Percentiles rank a stretch among this genome's conserved stretches.
These are phyloP conservation scores for Citrus mangshanensis DNA, from an alignment of 345 rosid species.

Conservation along the genomic window DNA sequence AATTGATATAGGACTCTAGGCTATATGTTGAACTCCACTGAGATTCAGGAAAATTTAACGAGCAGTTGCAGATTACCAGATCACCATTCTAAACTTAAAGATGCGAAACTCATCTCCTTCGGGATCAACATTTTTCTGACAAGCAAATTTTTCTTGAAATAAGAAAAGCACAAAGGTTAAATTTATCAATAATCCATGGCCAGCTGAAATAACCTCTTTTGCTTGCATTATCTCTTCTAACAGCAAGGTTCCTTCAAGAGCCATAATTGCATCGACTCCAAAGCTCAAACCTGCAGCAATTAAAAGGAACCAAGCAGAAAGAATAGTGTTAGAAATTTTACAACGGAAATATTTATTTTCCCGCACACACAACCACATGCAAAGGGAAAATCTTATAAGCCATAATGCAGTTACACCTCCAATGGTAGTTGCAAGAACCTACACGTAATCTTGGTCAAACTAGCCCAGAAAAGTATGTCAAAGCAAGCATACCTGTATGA, in stretches of 20 bases:
- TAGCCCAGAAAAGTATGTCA: background rate
- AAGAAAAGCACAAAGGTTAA: conserved; percentile 14
- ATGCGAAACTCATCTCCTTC: background rate
- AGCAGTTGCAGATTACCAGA: background rate
- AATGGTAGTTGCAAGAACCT: background rate
- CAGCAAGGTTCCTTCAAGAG: conserved; percentile 77
- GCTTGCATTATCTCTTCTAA: conserved; percentile 90
- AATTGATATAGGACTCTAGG: background rate
- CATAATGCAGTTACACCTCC: background rate
- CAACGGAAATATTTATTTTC: background rate
- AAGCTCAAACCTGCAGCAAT: conserved; percentile 73
- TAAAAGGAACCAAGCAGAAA: conserved; percentile 3
- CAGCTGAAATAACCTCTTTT: conserved; percentile 61
- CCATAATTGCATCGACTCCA: conserved; percentile 73
- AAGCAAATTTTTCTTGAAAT: background rate
- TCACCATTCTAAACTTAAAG: conserved; percentile 2
- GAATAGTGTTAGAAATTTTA: background rate
- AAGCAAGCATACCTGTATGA: conserved; percentile 58
- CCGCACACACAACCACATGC: background rate
- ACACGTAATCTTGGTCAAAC: background rate
- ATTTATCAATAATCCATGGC: conserved; percentile 2
- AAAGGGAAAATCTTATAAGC: background rate
- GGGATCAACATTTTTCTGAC: background rate
- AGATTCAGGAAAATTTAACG: background rate
- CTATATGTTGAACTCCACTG: background rate